Evolutionary conservation across 768 basidiomycete species (phyloP).

Genomic region (Amanita pallidorosea): DNA sequence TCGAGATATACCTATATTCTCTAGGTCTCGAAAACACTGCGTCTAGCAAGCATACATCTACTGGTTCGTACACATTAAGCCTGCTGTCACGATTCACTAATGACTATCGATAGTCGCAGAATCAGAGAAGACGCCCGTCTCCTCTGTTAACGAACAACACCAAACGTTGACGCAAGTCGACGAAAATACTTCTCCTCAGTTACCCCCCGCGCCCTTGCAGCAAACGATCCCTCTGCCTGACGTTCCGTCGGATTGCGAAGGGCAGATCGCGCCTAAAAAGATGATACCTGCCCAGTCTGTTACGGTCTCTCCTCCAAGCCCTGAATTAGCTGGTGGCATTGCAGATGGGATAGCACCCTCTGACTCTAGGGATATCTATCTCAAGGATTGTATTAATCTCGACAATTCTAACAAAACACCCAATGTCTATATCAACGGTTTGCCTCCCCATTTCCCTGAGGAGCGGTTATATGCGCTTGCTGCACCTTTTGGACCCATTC

Average conservation of each 20-base stretch:
- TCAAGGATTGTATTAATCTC: conserved; percentile 6
- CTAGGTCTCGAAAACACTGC: conserved; percentile 3
- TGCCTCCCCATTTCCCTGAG: conserved; percentile 76
- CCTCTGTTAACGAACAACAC: not conserved
- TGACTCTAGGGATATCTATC: conserved; percentile 1
- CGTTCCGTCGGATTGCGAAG: conserved; percentile 7
- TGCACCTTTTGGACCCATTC: conserved; percentile 58
- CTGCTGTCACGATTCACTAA: not conserved
- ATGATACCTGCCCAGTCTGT: conserved; percentile 6
- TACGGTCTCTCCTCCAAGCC: not conserved
- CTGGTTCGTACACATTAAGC: not conserved
- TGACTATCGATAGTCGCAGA: not conserved
- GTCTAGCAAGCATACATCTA: not conserved
- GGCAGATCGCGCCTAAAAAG: conserved; percentile 8
- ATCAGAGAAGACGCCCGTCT: not conserved
- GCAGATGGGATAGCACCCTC: not conserved
- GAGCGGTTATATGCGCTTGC: conserved; percentile 68
- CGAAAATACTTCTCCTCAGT: conserved; percentile 7
- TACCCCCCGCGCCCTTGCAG: conserved; percentile 20
- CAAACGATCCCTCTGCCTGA: conserved; percentile 23
- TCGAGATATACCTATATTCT: conserved; percentile 6
- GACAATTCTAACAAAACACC: conserved; percentile 36
- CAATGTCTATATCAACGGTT: conserved; percentile 83
- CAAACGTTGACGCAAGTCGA: not conserved
- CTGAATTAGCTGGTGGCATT: conserved; percentile 3